A percentile compares a stretch with the other conserved stretches of the same genome.
Evolutionary conservation across 2,329 filamentous ascomycete genomes (phyloP).

Genomic region (Fusarium hostae): DNA sequence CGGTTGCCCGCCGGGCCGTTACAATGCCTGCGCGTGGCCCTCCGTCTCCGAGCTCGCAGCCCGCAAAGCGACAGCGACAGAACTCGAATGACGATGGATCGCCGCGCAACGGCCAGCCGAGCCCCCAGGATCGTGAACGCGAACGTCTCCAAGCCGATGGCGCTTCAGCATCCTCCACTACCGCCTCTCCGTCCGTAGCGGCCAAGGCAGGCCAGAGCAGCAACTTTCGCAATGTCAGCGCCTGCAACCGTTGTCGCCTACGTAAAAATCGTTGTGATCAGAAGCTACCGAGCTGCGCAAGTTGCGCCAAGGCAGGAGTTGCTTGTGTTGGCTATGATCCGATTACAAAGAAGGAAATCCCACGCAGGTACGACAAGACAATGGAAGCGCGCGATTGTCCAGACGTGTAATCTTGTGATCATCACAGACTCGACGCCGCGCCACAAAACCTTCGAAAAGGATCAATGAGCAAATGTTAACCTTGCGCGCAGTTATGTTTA

Average conservation of each 20-base stretch:
- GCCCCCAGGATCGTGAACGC: constrained; percentile 40
- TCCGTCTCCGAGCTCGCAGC: constrained; percentile 62
- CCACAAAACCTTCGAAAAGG: not conserved
- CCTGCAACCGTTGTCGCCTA: constrained; percentile 90
- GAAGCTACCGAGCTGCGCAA: constrained; percentile 87
- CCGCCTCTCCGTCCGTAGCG: constrained; percentile 40
- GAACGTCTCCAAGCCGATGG: constrained; percentile 47
- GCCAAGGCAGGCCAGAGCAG: constrained; percentile 67
- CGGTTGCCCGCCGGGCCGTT: constrained; percentile 45
- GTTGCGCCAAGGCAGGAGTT: constrained; percentile 91
- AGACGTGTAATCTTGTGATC: not conserved
- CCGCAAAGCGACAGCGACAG: constrained; percentile 68
- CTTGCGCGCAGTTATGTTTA: constrained; percentile 78
- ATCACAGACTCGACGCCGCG: not conserved
- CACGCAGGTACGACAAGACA: constrained; percentile 76
- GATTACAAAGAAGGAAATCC: constrained; percentile 95
- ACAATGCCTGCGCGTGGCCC: constrained; percentile 60
- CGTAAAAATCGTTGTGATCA: constrained; percentile 97
- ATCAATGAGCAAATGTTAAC: constrained; percentile 34
- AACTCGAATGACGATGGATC: constrained; percentile 62
- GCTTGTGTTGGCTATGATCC: constrained; percentile 96
- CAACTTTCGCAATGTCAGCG: constrained; percentile 88
- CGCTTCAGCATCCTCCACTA: constrained; percentile 45
- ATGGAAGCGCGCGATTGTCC: constrained; percentile 16
- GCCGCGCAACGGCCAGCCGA: constrained; percentile 48